Base-by-base conservation (phyloP, 106 monocot species). In the Posidonia australis region DNA sequence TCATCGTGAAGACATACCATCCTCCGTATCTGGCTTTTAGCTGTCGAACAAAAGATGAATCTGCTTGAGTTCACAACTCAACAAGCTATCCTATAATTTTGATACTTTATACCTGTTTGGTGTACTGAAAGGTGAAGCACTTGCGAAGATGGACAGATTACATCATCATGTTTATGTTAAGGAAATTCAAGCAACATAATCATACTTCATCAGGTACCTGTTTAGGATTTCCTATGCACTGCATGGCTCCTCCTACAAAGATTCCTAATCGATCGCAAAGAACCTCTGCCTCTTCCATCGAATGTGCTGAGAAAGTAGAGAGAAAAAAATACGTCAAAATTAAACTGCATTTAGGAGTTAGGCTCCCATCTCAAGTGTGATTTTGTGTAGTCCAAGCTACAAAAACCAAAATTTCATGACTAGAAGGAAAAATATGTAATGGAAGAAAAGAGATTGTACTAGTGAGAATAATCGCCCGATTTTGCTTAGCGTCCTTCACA, bases 271-370 rank as follows among this genome's bases (percentile, higher is more conserved):
- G 65, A 62, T 92, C 92, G 23, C 87, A 92, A 21, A 92, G 66
- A 20, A 84, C 79, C 52, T 92, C 92, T 48, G 91, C 86, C 51
- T 87, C 92, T 73, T 92, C 92, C 87, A 92, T 92, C 32, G 92
- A 87, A 70, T 92, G 87, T 67, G 92, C 92, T 92, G 82, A 63
- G 77, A 83, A 32, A 54, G 51, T 0, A 72, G 10, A 17, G 13
- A 43, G 3, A 55, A 23, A 18, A 55, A 55, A 9, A 11, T 29
- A 53, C 10, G 19, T 20, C n/a, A 1, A 12, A 53, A n/a, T 9
- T 24, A 53, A 23, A 20, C 10, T 19, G 19, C 22, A 0, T 24
- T 10, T 10, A 21, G 19, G 23, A 53, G 19, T 53, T 53, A 9
- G 23, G 16, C n/a, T 9, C n/a, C 14, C 5, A 9, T n/a, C n/a